phyloP scores from a whole-genome alignment of 1,284 basidiomycete genomes.

The Gyrodon tennesseensis region DNA sequence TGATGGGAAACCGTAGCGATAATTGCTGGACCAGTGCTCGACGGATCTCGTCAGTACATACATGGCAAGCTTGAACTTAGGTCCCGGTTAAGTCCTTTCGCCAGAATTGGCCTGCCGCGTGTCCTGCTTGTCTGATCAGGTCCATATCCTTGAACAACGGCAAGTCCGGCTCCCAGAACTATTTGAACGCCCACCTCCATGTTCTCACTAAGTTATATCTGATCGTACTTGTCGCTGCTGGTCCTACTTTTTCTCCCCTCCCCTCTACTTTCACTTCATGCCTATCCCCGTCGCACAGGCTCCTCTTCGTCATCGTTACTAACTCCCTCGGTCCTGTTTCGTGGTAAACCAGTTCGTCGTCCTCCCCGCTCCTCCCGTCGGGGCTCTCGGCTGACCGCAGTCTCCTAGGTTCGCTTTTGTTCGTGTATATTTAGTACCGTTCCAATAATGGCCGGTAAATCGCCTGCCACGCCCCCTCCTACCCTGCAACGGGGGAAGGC shows the following conservation, averaged over 20 bases:
- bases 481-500: constrained; percentile 45
- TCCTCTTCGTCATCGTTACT: constrained; percentile 20
- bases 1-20: constrained; percentile 19
- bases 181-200: constrained; percentile 39
- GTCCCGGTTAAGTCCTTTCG: constrained; percentile 34
- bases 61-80: too few relatives aligned
- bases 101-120: constrained; percentile 37
- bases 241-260: constrained; percentile 6
- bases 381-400: constrained; percentile 14
- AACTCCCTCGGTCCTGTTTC: constrained; percentile 2
- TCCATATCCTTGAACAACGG: constrained; percentile 36
- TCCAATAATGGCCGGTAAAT: constrained; percentile 45
- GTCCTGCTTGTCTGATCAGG: constrained; percentile 37
- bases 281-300: constrained; percentile 26
- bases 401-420: constrained; percentile 31
- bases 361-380: not conserved
- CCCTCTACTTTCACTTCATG: constrained; percentile 33
- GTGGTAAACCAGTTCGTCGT: constrained; percentile 20
- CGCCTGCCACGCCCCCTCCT: constrained; percentile 38
- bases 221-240: constrained; percentile 22
- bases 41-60: constrained; percentile 29
- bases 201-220: constrained; percentile 40
- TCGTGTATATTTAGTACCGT: constrained; percentile 42
- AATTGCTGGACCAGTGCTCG: constrained; percentile 22
- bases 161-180: constrained; percentile 37